Base-by-base conservation (phyloP, 352 stramenopile species). In the Thalassiosira hispida region DNA sequence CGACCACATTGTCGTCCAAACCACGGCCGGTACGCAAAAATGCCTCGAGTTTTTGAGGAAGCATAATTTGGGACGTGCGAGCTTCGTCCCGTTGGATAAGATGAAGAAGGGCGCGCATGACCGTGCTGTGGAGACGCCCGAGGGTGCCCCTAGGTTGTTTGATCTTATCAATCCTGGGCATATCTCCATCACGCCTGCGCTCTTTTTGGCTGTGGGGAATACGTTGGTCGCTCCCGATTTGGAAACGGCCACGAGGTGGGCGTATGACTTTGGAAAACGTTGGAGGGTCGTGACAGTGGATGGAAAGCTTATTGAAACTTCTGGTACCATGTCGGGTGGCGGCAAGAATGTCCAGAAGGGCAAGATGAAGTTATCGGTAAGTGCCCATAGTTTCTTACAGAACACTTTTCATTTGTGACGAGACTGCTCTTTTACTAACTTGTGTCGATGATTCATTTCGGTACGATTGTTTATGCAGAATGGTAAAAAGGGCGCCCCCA, bases 311-410 rank as follows among this genome's bases (percentile, higher is more conserved):
- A 98, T 99, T 38, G 97, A 99, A 59, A 96, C 96, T 42, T 98
- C 95, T n/a, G 98, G 98, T 60, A 98, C 98, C 5, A 99, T 99
- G 98, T 97, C 96, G 2, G 98, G 98, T 63, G 98, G 98, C 84
- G 98, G 98, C 22, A 98, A 96, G 33, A 88, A 83, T 29, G 94
- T 96, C 20, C 91, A 95, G 33, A 96, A 93, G 27, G 97, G 96
- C 18, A 95, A 96, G n/a, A 98, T 99, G 96, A 85, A 86, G 60
- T 70, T 93, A 55, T 74, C 81, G 53, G 88, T 91, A 85, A 90
- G 88, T 89, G 20, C 60, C 57, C 25, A 33, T 38, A 0, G 18
- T 22, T 70, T 20, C 5, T 44, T 56, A 22, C 65, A 2, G 18
- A n/a, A n/a, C n/a, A n/a, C n/a, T n/a, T 14, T 49, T 49, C 16